phyloP scores from a whole-genome alignment of 2,329 filamentous ascomycete genomes.

The Orbilia blumenaviensis region DNA sequence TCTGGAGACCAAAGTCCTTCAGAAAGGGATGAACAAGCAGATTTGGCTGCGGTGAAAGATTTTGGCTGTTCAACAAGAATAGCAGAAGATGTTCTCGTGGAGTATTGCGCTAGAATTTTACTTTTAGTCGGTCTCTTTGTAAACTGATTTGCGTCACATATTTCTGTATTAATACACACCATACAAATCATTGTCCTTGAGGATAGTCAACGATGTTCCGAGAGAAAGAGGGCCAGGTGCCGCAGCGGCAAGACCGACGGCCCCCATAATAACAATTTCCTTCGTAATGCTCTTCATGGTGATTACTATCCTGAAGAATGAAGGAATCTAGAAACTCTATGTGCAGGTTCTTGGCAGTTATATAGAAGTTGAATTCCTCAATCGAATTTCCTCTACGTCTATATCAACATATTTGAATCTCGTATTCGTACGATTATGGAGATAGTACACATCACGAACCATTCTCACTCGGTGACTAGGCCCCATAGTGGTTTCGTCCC shows the following conservation, averaged over 20 bases:
- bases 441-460: background rate
- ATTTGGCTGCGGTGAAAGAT: slow-evolving; percentile 23
- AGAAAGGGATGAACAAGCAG: slow-evolving; percentile 13
- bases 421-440: too few relatives aligned
- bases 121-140: slow-evolving; percentile 6
- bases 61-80: slow-evolving; percentile 32
- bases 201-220: slow-evolving; percentile 31
- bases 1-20: slow-evolving; percentile 45
- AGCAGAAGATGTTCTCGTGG: slow-evolving; percentile 23
- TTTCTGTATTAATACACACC: background rate
- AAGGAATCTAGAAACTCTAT: background rate
- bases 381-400: background rate
- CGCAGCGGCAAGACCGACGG: background rate
- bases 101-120: slow-evolving; percentile 19
- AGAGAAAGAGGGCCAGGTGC: background rate
- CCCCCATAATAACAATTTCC: background rate
- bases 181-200: slow-evolving; percentile 43
- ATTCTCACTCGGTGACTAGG: background rate
- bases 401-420: background rate
- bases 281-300: slow-evolving; percentile 2
- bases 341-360: background rate
- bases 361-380: background rate
- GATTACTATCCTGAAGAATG: background rate
- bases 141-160: background rate
- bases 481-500: background rate